phyloP scores from a whole-genome alignment of 2,329 filamentous ascomycete species.

The Arthrobotrys pseudoclavata region DNA sequence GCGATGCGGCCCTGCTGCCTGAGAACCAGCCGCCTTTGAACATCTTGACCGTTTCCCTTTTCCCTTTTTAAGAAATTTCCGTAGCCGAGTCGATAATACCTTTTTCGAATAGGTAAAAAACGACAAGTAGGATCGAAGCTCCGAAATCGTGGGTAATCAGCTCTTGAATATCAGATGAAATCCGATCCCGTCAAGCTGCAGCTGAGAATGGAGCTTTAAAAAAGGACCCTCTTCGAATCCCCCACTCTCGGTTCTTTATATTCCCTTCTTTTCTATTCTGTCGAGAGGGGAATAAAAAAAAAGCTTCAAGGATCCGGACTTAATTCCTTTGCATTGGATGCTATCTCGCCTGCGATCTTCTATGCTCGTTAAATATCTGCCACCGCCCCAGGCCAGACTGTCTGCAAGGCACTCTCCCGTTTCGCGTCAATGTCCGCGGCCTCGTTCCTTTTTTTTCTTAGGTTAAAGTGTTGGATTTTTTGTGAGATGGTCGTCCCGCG shows the following conservation, averaged over 20 bases:
- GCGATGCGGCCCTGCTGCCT: slow-evolving; percentile 30
- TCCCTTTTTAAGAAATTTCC: neutral
- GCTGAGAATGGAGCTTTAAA: too few species aligned
- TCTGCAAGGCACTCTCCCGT: neutral
- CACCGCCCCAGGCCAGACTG: neutral
- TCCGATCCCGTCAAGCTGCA: too few species aligned
- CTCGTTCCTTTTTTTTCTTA: neutral
- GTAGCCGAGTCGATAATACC: neutral
- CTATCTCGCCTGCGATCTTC: neutral
- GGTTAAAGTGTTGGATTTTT: too few species aligned
- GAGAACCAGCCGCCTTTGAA: slow-evolving; percentile 47
- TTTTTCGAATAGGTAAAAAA: neutral
- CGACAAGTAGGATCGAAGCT: neutral
- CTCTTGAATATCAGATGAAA: too few species aligned
- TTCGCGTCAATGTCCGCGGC: neutral
- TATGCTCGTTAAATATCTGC: too few species aligned
- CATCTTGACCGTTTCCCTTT: slow-evolving; percentile 9
- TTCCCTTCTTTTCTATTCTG: too few species aligned
- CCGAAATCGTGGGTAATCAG: too few species aligned
- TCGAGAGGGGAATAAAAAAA: neutral
- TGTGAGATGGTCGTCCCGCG: too few species aligned
- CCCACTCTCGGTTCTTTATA: too few species aligned
- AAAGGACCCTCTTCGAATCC: too few species aligned
- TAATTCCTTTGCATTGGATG: neutral
- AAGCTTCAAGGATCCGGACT: neutral